These are phyloP conservation scores for Lichenothelia convexa DNA, from an alignment of 495 filamentous ascomycete species.

Conservation along the genomic window DNA sequence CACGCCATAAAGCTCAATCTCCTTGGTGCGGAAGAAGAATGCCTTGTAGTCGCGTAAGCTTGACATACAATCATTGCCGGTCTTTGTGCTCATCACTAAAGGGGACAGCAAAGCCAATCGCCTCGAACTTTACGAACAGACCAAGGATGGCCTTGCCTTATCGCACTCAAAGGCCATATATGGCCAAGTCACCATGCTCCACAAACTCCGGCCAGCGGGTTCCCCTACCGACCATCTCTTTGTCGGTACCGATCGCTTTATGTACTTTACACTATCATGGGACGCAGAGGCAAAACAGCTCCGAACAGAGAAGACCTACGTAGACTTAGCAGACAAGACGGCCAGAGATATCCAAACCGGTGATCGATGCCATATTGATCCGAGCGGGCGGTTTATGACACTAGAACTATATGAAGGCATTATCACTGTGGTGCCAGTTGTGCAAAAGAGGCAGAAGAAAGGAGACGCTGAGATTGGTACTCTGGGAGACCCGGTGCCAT, in stretches of 20 bases:
- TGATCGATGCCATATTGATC: slow-evolving; percentile 66
- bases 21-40: slow-evolving; percentile 52
- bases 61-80: slow-evolving; percentile 1
- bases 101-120: slow-evolving; percentile 69
- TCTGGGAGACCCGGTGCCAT: slow-evolving; percentile 49
- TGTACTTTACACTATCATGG: slow-evolving; percentile 83
- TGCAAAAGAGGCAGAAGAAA: slow-evolving; percentile 41
- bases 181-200: slow-evolving; percentile 70
- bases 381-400: slow-evolving; percentile 60
- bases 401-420: slow-evolving; percentile 82
- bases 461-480: slow-evolving; percentile 31
- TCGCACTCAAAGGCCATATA: slow-evolving; percentile 49
- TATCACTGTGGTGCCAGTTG: slow-evolving; percentile 53
- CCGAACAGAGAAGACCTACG: slow-evolving; percentile 48
- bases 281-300: slow-evolving; percentile 41
- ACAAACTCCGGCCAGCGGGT: slow-evolving; percentile 56
- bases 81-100: neutral
- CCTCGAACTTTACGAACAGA: slow-evolving; percentile 62
- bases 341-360: slow-evolving; percentile 60
- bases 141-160: slow-evolving; percentile 39
- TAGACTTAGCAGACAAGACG: slow-evolving; percentile 60
- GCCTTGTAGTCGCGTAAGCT: slow-evolving; percentile 70
- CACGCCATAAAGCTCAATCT: slow-evolving; percentile 71
- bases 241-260: slow-evolving; percentile 72
- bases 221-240: slow-evolving; percentile 74